phyloP scores from a whole-genome alignment of 768 basidiomycete species.

The Pleurotus platypus region DNA sequence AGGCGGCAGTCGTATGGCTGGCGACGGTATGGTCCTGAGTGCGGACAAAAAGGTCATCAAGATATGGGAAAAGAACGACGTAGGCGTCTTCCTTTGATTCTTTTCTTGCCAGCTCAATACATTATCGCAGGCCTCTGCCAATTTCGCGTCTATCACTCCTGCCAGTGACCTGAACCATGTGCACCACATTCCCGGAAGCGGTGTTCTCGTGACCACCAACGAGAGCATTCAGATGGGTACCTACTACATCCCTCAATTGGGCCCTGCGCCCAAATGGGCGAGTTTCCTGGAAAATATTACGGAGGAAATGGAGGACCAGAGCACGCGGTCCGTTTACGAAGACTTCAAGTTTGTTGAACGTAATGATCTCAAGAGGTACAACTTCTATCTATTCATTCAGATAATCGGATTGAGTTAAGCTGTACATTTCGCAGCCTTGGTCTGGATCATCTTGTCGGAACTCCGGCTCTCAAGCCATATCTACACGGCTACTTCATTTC shows the following conservation, averaged over 20 bases:
- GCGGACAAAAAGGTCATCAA: slow-evolving; percentile 98
- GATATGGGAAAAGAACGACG: slow-evolving; percentile 88
- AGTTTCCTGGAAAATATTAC: slow-evolving; percentile 98
- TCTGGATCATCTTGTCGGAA: slow-evolving; percentile 93
- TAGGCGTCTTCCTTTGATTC: slow-evolving; percentile 32
- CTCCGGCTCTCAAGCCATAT: slow-evolving; percentile 94
- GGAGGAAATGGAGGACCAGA: slow-evolving; percentile 95
- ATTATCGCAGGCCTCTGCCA: slow-evolving; percentile 62
- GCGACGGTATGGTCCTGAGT: slow-evolving; percentile 84
- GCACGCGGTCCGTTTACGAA: slow-evolving; percentile 76
- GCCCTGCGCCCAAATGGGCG: slow-evolving; percentile 95
- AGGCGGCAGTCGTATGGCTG: slow-evolving; percentile 78
- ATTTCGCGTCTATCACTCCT: slow-evolving; percentile 92
- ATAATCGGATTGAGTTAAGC: neutral
- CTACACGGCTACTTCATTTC: slow-evolving; percentile 99
- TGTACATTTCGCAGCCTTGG: slow-evolving; percentile 59
- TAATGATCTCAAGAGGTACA: slow-evolving; percentile 78
- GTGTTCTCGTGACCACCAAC: slow-evolving; percentile 87
- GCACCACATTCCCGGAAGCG: slow-evolving; percentile 86
- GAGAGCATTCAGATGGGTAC: slow-evolving; percentile 96
- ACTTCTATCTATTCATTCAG: slow-evolving; percentile 17
- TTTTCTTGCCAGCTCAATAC: neutral
- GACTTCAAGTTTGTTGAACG: slow-evolving; percentile 98
- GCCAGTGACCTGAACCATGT: slow-evolving; percentile 86
- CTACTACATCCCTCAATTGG: slow-evolving; percentile 94